These are phyloP conservation scores for Trichophyton rubrum DNA, from an alignment of 2,329 filamentous ascomycete genomes.

Conservation along the genomic window DNA sequence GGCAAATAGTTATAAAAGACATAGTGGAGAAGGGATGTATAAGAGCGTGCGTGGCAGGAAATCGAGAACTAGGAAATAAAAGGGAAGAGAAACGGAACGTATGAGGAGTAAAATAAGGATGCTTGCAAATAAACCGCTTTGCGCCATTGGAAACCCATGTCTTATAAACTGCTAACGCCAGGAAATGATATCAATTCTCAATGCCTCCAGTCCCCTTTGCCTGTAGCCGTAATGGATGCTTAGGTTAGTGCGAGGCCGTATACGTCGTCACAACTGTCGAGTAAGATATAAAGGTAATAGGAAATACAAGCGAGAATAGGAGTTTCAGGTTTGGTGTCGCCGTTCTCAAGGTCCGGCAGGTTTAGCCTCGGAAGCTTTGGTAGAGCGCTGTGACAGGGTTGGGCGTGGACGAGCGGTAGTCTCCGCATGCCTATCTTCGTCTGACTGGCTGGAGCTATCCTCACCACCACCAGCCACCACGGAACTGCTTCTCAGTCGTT, in stretches of 20 bases:
- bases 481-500: constrained; percentile 32
- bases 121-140: neutral
- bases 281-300: constrained; percentile 1
- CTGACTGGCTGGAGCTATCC: constrained; percentile 38
- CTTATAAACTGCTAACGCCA: constrained; percentile 3
- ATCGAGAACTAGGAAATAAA: neutral
- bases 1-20: neutral
- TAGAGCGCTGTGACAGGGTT: constrained; percentile 8
- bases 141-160: constrained; percentile 3
- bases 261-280: neutral
- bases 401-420: constrained; percentile 8
- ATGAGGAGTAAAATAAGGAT: neutral
- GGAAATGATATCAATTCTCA: constrained; percentile 5
- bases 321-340: neutral
- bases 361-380: constrained; percentile 7
- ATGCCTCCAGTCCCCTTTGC: constrained; percentile 1
- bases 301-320: neutral
- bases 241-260: constrained; percentile 1
- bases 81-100: neutral
- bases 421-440: constrained; percentile 28
- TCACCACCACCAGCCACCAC: constrained; percentile 26
- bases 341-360: neutral
- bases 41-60: neutral
- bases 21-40: neutral
- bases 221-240: constrained; percentile 1